These are phyloP conservation scores for Graphiopsis chlorocephala DNA, from an alignment of 2,329 filamentous ascomycete species.

Conservation along the genomic window DNA sequence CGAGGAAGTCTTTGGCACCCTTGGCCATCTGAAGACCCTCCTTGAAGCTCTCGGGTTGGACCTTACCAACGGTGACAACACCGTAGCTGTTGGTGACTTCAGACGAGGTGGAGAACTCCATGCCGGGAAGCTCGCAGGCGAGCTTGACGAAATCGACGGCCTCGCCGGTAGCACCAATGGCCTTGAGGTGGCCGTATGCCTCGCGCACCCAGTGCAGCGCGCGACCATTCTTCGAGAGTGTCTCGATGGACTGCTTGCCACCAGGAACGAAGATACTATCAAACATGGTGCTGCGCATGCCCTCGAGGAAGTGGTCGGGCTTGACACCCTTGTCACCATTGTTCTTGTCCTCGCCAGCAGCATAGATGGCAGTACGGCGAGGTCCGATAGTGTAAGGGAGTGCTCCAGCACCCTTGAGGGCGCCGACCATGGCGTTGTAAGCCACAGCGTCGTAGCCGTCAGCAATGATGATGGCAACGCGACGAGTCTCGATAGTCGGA, in stretches of 20 bases:
- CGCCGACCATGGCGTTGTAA: conserved; percentile 64
- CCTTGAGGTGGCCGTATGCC: conserved; percentile 77
- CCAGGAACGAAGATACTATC: conserved; percentile 77
- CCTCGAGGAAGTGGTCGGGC: conserved; percentile 77
- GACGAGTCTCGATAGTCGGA: conserved; percentile 67
- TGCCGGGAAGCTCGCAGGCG: conserved; percentile 45
- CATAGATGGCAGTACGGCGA: conserved; percentile 63
- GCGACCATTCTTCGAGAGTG: conserved; percentile 66
- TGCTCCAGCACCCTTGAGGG: conserved; percentile 60
- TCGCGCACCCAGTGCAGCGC: conserved; percentile 75
- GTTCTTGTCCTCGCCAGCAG: conserved; percentile 56
- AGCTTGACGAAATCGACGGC: conserved; percentile 62
- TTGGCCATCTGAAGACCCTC: conserved; percentile 64
- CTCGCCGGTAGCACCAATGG: conserved; percentile 73
- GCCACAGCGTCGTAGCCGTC: conserved; percentile 70
- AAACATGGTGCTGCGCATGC: conserved; percentile 76
- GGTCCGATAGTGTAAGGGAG: conserved; percentile 71
- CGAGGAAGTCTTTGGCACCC: conserved; percentile 66
- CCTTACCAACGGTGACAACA: conserved; percentile 64
- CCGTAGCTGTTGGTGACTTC: conserved; percentile 68
- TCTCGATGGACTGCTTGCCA: conserved; percentile 61
- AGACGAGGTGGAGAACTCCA: conserved; percentile 49
- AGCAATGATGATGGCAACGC: conserved; percentile 71
- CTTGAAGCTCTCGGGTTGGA: conserved; percentile 56
- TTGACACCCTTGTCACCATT: conserved; percentile 52